These are phyloP conservation scores for Balansia obtecta DNA, from an alignment of 2,329 filamentous ascomycete genomes.

Conservation along the genomic window DNA sequence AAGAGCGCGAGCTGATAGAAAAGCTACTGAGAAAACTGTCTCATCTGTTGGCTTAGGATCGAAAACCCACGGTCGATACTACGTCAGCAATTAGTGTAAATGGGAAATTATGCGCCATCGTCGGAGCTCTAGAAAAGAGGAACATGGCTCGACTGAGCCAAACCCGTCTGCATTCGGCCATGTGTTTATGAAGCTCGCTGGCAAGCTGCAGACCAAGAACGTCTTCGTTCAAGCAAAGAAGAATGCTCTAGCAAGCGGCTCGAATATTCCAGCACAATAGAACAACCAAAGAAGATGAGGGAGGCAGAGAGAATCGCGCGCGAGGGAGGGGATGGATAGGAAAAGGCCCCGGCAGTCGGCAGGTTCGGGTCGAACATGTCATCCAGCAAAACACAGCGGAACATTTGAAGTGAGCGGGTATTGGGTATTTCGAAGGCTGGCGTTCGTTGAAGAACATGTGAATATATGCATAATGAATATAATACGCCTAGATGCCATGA, in stretches of 20 bases:
- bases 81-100: neutral
- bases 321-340: conserved; percentile 64
- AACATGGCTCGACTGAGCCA: conserved; percentile 13
- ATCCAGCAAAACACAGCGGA: conserved; percentile 40
- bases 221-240: conserved; percentile 59
- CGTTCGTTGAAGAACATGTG: neutral
- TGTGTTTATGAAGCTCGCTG: conserved; percentile 52
- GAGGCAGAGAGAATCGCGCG: conserved; percentile 85
- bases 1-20: conserved; percentile 38
- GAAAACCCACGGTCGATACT: conserved; percentile 9
- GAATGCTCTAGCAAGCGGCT: conserved; percentile 49
- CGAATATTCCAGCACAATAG: conserved; percentile 49
- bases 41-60: conserved; percentile 49
- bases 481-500: conserved; percentile 1
- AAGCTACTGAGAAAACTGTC: conserved; percentile 65
- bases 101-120: conserved; percentile 8
- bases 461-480: neutral
- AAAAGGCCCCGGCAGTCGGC: conserved; percentile 44
- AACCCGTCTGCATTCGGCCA: conserved; percentile 21
- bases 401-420: conserved; percentile 6
- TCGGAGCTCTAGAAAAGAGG: conserved; percentile 10
- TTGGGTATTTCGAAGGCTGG: neutral
- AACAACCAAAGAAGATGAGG: conserved; percentile 70
- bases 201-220: conserved; percentile 60
- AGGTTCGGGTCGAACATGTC: conserved; percentile 34